Evolutionary conservation across 2,329 filamentous ascomycete genomes (phyloP).

Genomic region (Hawksworthiomyces lignivorus): DNA sequence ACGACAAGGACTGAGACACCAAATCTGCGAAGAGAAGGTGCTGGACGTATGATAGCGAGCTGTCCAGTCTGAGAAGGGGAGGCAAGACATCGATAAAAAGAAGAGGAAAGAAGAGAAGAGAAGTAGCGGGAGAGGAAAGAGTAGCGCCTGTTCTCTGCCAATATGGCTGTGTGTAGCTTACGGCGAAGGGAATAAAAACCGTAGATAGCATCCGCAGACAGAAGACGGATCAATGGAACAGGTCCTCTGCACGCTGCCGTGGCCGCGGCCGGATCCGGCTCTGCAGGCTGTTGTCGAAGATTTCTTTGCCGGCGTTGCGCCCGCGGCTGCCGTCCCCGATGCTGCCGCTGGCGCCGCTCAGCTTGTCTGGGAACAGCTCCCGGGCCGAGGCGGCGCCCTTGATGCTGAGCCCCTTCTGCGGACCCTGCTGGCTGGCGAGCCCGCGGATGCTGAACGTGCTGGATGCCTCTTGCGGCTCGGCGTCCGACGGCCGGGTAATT

Average conservation of each 20-base stretch:
- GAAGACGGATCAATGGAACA: conserved; percentile 65
- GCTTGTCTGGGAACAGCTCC: conserved; percentile 63
- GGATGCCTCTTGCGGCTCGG: neutral
- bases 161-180: too few relatives aligned
- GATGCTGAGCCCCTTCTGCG: conserved; percentile 45
- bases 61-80: too few relatives aligned
- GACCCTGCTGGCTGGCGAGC: conserved; percentile 34
- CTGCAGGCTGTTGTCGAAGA: conserved; percentile 55
- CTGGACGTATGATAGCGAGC: too few relatives aligned
- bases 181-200: too few relatives aligned
- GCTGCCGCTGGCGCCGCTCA: conserved; percentile 26
- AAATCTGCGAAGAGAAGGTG: too few relatives aligned
- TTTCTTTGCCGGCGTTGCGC: conserved; percentile 57
- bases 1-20: too few relatives aligned
- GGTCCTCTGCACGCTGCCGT: conserved; percentile 63
- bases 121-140: too few relatives aligned
- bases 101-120: too few relatives aligned
- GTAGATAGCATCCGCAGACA: too few relatives aligned
- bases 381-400: conserved; percentile 55
- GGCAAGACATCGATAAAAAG: too few relatives aligned
- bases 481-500: conserved; percentile 27
- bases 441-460: conserved; percentile 51
- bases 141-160: too few relatives aligned
- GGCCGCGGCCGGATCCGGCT: conserved; percentile 41
- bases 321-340: conserved; percentile 1